These are phyloP conservation scores for Colletotrichum limetticola DNA, from an alignment of 2,329 filamentous ascomycete species.

Conservation along the genomic window DNA sequence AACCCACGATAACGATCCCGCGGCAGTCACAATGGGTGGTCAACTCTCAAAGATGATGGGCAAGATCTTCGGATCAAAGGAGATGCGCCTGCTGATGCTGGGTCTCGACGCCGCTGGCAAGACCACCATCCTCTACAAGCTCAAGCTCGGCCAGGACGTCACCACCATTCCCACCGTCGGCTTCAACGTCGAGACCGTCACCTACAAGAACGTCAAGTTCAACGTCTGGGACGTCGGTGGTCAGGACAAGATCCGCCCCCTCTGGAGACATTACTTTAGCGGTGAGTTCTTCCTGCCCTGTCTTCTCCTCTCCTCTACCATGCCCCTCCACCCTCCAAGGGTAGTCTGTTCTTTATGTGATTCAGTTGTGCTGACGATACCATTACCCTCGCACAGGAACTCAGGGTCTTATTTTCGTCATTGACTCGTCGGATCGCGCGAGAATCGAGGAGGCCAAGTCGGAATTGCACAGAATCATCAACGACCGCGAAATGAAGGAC, in stretches of 20 bases:
- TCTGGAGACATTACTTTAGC: slow-evolving; percentile 98
- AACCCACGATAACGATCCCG: not conserved
- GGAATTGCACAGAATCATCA: slow-evolving; percentile 96
- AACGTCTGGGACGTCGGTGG: slow-evolving; percentile 99
- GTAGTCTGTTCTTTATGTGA: not conserved
- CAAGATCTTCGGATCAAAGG: slow-evolving; percentile 99
- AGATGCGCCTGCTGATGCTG: slow-evolving; percentile 98
- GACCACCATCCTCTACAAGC: slow-evolving; percentile 98
- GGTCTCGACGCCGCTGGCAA: slow-evolving; percentile 98
- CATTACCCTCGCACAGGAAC: slow-evolving; percentile 70
- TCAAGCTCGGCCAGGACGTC: slow-evolving; percentile 97
- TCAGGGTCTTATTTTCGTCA: slow-evolving; percentile 98
- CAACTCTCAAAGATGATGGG: slow-evolving; percentile 96
- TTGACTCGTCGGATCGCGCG: slow-evolving; percentile 91
- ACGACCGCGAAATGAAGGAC: slow-evolving; percentile 98
- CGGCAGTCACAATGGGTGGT: slow-evolving; percentile 79
- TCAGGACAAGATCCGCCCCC: slow-evolving; percentile 97
- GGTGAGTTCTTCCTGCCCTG: slow-evolving; percentile 59
- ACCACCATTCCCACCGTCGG: slow-evolving; percentile 98
- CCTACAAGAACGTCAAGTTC: slow-evolving; percentile 99
- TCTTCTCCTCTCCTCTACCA: slow-evolving; percentile 4
- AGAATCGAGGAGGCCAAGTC: slow-evolving; percentile 93
- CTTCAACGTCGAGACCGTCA: slow-evolving; percentile 99
- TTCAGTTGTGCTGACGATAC: slow-evolving; percentile 6
- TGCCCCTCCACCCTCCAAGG: not conserved